Conservation (phyloP, 352 stramenopile genomes). For the Blastocystis sp. region DNA sequence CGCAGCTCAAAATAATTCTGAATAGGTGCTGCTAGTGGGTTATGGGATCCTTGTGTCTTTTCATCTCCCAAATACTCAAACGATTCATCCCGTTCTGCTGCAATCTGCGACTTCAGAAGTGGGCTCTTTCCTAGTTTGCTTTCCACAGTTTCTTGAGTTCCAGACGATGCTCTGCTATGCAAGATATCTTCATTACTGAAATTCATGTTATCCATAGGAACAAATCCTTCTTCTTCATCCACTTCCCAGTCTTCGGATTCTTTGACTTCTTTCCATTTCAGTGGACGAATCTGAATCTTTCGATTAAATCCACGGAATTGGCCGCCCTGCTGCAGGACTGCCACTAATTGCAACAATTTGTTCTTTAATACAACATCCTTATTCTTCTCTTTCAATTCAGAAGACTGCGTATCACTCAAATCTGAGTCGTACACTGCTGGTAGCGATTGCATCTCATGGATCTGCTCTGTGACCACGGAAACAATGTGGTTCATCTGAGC, state of each 20-base stretch:
- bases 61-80: no score
- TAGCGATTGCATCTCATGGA: conserved; percentile 70
- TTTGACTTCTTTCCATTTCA: conserved; percentile 69
- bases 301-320: conserved; percentile 93
- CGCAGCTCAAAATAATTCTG: neutral
- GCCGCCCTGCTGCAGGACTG: conserved; percentile 86
- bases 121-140: no score
- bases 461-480: conserved; percentile 65
- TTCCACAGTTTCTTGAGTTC: no score
- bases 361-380: conserved; percentile 22
- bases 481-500: conserved; percentile 72
- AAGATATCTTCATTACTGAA: no score
- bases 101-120: no score
- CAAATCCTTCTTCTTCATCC: no score
- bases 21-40: neutral
- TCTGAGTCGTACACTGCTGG: conserved; percentile 74
- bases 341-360: conserved; percentile 86
- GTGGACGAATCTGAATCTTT: conserved; percentile 91
- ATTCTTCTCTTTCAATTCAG: conserved; percentile 73
- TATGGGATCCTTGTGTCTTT: neutral
- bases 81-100: no score
- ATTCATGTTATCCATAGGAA: no score
- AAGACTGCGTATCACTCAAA: conserved; percentile 71
- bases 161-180: no score
- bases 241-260: no score